Evolutionary conservation across 2,329 filamentous ascomycete genomes (phyloP).

Genomic region (Colletotrichum sp.): DNA sequence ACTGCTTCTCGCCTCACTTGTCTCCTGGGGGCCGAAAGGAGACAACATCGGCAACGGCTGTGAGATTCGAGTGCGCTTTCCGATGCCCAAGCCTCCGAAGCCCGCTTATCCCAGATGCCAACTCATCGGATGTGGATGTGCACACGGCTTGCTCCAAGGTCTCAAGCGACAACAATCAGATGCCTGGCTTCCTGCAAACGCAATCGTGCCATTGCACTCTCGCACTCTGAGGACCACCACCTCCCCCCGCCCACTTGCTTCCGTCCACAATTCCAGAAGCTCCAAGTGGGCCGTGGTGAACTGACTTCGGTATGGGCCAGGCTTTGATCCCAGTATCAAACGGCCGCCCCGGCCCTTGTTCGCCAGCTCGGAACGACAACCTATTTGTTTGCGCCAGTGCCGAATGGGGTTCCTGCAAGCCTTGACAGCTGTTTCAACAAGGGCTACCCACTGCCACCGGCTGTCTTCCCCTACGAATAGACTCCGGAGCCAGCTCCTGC

Average conservation of each 20-base stretch:
- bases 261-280: not conserved
- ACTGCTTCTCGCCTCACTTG: not conserved
- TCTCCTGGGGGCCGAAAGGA: slow-evolving; percentile 2
- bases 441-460: not conserved
- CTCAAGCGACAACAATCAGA: not conserved
- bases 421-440: slow-evolving; percentile 1
- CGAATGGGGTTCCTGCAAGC: not conserved
- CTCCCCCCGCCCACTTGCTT: not conserved
- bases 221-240: not conserved
- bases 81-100: not conserved
- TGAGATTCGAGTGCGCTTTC: not conserved
- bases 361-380: slow-evolving; percentile 8
- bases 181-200: not conserved
- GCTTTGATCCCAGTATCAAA: not conserved
- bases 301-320: not conserved
- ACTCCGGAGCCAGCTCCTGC: not conserved
- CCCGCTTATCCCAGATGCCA: not conserved
- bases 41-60: not conserved
- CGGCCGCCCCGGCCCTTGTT: not conserved
- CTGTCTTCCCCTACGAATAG: not conserved
- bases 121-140: not conserved
- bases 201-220: not conserved
- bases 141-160: not conserved
- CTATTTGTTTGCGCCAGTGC: slow-evolving; percentile 3
- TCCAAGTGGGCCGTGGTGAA: not conserved